Evolutionary conservation across 2,329 filamentous ascomycete species (phyloP), one percentile per base, ranked within the genome.

Genomic region (Xylaria sp.): DNA sequence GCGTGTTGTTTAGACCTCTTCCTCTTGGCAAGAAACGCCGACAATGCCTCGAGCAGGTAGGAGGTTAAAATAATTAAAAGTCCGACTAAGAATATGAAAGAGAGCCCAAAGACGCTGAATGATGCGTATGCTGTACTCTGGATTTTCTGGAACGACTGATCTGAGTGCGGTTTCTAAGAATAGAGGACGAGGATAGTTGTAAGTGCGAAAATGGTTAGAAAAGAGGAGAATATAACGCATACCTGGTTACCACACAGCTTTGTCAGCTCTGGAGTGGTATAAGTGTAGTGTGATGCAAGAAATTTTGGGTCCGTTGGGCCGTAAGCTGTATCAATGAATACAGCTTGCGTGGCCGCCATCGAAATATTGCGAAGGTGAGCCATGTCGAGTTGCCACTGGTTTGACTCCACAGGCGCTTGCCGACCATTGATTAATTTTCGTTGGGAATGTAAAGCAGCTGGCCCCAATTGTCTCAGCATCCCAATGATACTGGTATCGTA

Each of bases 301-400:
- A 36, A 7, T n/a, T 18, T n/a, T 18, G n/a, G 4, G 28, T 62
- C 34, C 23, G 10, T 52, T 28, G 48, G 53, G 13, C 52, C 32
- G 18, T 32, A n/a, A 34, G 25, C 59, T 5, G 52, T 59, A 10
- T 45, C 45, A 13, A 63, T 12, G 15, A 58, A 63, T 9, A 18
- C 23, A 28, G 3, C 18, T 53, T 66, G 58, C 18, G 13, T 13
- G 23, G 15, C 13, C 8, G 62, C 58, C 58, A 62, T 2, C 1
- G 25, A 32, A 10, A 63, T 65, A 25, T 58, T 12, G 18, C 9
- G 43, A 52, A 43, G 58, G n/a, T 68, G 50, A 7, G 4, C 32
- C 6, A 65, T 45, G 50, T 68, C 66, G 3, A 36, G 39, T 15
- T 68, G 57, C 66, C 62, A 68, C 48, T 68, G 62, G 25, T 65